Evolutionary conservation across 2,329 filamentous ascomycete genomes (phyloP), one percentile per base, ranked within the genome.

Genomic region (Colletotrichum sp.): DNA sequence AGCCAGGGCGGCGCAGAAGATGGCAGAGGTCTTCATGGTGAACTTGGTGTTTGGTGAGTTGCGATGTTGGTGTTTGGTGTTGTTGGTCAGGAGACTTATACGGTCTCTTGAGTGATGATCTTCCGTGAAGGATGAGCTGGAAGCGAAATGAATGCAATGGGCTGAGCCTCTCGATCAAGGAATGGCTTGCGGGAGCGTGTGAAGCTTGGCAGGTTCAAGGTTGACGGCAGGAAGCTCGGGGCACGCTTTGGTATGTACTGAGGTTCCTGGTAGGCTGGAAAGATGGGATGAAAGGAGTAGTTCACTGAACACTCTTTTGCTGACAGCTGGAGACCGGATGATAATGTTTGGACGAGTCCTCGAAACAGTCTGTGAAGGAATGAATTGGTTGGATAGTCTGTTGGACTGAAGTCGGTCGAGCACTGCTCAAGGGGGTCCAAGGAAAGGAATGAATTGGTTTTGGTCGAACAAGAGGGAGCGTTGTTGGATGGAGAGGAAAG

Each of bases 1-100:
- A 78, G 87, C 87, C 81, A 89, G 79, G 69, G 86, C 79, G 79
- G 85, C 85, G 83, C 85, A 81, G 79, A 85, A 79, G 75, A 88
- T 72, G 32, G 83, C 82, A 64, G 82, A 64, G 32, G 83, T 84
- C 85, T 88, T 89, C 88, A 90, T 90, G 34, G 71, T 75, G 71
- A 64, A 68, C 57, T 39, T 65, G 24, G 32, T 28, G 34, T 39
- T 28, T 48, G 64, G 52, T 55, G 30, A 6, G 28, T 65, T 62
- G 62, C 32, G 60, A 30, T 55, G 39, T 57, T 57, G 55, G 28
- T 63, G 10, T 59, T 16, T 48, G 39, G 39, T 52, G 30, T 22
- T 68, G 68, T 64, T 28, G 26, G 34, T 36, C 64, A 55, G 57
- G 24, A 76, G 65, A 74, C 65, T 76, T 76, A 65, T 66, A 60